A percentile compares a stretch with the other conserved stretches of the same genome.
These are phyloP conservation scores for Microsporum canis DNA, from an alignment of 2,329 filamentous ascomycete species.

Conservation along the genomic window DNA sequence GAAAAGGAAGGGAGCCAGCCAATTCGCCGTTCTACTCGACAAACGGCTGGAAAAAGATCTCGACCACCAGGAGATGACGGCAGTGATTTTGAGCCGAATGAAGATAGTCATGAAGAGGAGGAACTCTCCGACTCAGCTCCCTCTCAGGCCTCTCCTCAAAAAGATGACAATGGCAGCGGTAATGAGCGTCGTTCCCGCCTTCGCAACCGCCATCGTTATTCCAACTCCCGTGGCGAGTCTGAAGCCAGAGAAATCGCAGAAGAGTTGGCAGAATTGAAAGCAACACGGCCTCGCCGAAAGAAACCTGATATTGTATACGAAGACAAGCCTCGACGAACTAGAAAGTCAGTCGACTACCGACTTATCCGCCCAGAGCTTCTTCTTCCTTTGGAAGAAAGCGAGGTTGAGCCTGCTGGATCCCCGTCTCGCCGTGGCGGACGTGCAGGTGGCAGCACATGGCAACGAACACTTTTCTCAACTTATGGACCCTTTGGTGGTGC, in stretches of 20 bases:
- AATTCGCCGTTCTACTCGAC: slow-evolving; percentile 30
- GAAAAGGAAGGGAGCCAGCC: slow-evolving; percentile 18
- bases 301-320: slow-evolving; percentile 29
- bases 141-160: slow-evolving; percentile 30
- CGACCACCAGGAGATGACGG: slow-evolving; percentile 43
- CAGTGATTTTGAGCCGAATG: slow-evolving; percentile 52
- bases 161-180: slow-evolving; percentile 34
- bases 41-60: slow-evolving; percentile 31
- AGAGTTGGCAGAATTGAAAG: slow-evolving; percentile 42
- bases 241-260: slow-evolving; percentile 48
- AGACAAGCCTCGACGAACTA: slow-evolving; percentile 41
- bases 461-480: slow-evolving; percentile 76
- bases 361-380: slow-evolving; percentile 65
- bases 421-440: slow-evolving; percentile 58
- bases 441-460: slow-evolving; percentile 50
- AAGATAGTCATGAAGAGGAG: slow-evolving; percentile 41
- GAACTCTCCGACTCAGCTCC: slow-evolving; percentile 43
- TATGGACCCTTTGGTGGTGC: slow-evolving; percentile 88
- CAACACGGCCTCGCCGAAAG: slow-evolving; percentile 32
- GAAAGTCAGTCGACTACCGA: slow-evolving; percentile 71
- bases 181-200: slow-evolving; percentile 40
- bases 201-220: slow-evolving; percentile 37
- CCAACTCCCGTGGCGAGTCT: slow-evolving; percentile 38
- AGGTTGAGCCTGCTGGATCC: slow-evolving; percentile 54
- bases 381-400: slow-evolving; percentile 63